Evolutionary conservation across 192 early-diverging fungal species (phyloP).

Genomic region (Thamnidium elegans): DNA sequence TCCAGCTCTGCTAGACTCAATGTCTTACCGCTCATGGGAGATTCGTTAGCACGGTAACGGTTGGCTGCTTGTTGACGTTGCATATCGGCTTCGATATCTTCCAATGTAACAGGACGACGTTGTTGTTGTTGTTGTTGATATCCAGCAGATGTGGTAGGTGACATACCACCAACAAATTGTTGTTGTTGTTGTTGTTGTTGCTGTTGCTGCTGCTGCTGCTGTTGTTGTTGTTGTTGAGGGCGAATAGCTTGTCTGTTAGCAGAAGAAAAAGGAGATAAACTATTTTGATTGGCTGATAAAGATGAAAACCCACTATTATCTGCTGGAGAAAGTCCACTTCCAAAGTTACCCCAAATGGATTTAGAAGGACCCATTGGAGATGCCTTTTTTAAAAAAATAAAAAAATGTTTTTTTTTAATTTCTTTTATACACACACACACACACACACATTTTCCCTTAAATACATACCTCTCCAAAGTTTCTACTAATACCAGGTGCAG

Average conservation of each 20-base stretch:
- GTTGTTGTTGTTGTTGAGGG: constrained; percentile 4
- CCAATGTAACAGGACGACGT: constrained; percentile 31
- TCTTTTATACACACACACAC: not conserved
- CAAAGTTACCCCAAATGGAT: constrained; percentile 34
- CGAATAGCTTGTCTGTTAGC: constrained; percentile 1
- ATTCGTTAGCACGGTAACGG: constrained; percentile 20
- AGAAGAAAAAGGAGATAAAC: constrained; percentile 19
- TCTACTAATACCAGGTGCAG: not conserved
- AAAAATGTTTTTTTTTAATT: not conserved
- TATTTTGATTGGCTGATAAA: constrained; percentile 6
- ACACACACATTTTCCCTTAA: not conserved
- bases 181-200: constrained; percentile 8
- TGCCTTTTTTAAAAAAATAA: not conserved
- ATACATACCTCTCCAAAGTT: constrained; percentile 12
- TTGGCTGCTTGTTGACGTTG: constrained; percentile 39
- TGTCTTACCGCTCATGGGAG: constrained; percentile 37
- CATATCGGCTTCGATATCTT: constrained; percentile 56
- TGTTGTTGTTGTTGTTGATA: constrained; percentile 13
- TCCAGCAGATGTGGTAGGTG: constrained; percentile 11
- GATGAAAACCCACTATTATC: constrained; percentile 11
- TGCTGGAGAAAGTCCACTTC: constrained; percentile 13
- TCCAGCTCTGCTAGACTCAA: constrained; percentile 74
- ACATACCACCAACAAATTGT: not conserved
- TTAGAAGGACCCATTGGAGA: constrained; percentile 18
- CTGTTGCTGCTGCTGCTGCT: constrained; percentile 8